Base-by-base conservation (phyloP, 1,284 basidiomycete genomes). In the Austroboletus niveus region DNA sequence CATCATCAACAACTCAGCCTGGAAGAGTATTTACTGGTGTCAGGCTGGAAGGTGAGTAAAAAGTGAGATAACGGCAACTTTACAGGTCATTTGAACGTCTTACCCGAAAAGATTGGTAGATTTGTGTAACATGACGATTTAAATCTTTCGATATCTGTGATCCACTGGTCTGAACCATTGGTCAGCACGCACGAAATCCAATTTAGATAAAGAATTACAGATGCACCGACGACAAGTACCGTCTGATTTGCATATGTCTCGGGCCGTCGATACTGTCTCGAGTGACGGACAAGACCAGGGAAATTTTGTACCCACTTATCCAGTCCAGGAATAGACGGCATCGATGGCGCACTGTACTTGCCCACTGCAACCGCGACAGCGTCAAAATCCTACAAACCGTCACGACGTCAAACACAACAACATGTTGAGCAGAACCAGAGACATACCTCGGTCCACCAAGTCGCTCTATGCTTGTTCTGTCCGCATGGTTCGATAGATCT, bases 171-270 rank as follows among this genome's bases (percentile, higher is more conserved):
- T 55, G 40, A 14, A 34, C 8, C 8, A 10, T 24, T 38, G 2
- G 9, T 54, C 20, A 48, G 24, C 8, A 4, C 10, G 15, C 6
- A 24, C 10, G 1, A 42, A 29, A 5, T 29, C 32, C 12, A 9
- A 32, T 3, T 14, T 8, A 17, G 17, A 3, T 27, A 8, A 11
- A 10, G n/a, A 35, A 47, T 11, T 47, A 51, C 54, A 8, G 53
- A 42, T 41, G 73, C 72, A 11, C 78, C 78, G 39, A 80, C 66
- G 42, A 81, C 63, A 4, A 80, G 64, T 0, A 80, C 72, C 8
- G 68, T 77, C 57, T 76, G 60, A 41, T 70, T 71, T 3, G 49
- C 45, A 42, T 69, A 75, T 0, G 57, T 44, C 42, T 75, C 69
- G 0, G 77, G 76, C 27, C 58, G 60, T 4, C 77, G 66, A 55